Evolutionary conservation across 2,329 filamentous ascomycete species (phyloP).

Genomic region (Arthrobotrys sinensis): DNA sequence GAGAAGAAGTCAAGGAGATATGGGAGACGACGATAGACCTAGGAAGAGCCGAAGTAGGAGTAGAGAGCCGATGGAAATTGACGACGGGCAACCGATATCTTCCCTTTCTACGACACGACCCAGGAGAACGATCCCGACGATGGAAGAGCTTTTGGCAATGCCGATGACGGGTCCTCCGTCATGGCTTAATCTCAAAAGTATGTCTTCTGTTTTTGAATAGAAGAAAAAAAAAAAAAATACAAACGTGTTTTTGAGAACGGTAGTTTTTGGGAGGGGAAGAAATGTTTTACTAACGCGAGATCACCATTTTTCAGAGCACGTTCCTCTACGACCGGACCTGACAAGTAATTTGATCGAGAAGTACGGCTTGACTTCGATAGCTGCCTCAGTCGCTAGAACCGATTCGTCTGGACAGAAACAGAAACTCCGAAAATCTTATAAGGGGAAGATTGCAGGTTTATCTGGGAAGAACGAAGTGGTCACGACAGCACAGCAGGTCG

Average conservation of each 20-base stretch:
- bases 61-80: conserved; percentile 58
- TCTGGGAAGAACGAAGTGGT: conserved; percentile 69
- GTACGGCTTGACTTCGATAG: conserved; percentile 70
- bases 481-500: conserved; percentile 67
- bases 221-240: background rate
- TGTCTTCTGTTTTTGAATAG: conserved; percentile 41
- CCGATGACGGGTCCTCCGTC: conserved; percentile 59
- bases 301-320: conserved; percentile 29
- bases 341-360: conserved; percentile 71
- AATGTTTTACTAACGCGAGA: conserved; percentile 50
- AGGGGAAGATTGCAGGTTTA: conserved; percentile 71
- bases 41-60: conserved; percentile 58
- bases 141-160: conserved; percentile 60
- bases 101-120: conserved; percentile 48
- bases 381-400: conserved; percentile 70
- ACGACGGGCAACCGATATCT: conserved; percentile 37
- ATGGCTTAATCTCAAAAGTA: conserved; percentile 59
- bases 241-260: conserved; percentile 2
- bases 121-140: conserved; percentile 51
- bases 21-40: conserved; percentile 56
- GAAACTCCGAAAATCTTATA: conserved; percentile 73
- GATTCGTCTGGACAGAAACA: conserved; percentile 73
- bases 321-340: conserved; percentile 68
- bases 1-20: conserved; percentile 56
- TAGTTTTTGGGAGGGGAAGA: background rate